Evolutionary conservation across 2,329 filamentous ascomycete species (phyloP), one percentile per base, ranked within the genome.

Genomic region (Rhexocercosporidium sp.): DNA sequence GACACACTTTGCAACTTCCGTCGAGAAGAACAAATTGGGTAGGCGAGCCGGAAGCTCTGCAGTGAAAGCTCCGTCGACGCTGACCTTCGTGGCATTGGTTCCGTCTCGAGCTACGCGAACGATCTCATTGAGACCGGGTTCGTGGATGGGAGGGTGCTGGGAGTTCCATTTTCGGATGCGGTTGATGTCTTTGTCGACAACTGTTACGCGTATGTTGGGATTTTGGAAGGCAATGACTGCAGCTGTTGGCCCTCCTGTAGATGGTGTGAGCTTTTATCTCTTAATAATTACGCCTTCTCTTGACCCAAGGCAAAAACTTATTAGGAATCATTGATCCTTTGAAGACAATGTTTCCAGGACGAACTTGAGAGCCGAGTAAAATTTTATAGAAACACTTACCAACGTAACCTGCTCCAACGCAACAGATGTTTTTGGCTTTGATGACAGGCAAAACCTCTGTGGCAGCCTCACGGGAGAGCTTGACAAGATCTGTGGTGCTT

Each of bases 101-200:
- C 74, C 68, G 72, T 88, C 86, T 61, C 89, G 85, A 64, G 87
- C 85, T 59, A 87, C 81, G 66, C 86, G 84, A 47, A 94, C 88
- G 67, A 93, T 85, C 61, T 92, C 86, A 64, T 84, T 82, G 37
- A 94, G 82, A n/a, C 88, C 89, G 0, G 90, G 89, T 78, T 94
- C 91, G 77, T 91, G 90, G 70, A 94, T 91, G 51, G 92, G 91
- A 29, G 92, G 85, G 69, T 89, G 84, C 44, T 84, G 81, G 1
- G 90, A 92, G 74, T 92, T 90, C 91, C 91, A 94, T 66, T 86
- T 85, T 59, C 83, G 84, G 70, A 94, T 92, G 49, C 90, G 87
- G 53, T 78, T 80, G 65, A 81, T 82, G 75, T 92, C 88, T 67
- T 86, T 82, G 76, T 94, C 91, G 49, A 93, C 88, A n/a, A 94